Evolutionary conservation across 441 rosid species (phyloP), one percentile per base, ranked within the genome.

Genomic region (Flueggea neowawraea): DNA sequence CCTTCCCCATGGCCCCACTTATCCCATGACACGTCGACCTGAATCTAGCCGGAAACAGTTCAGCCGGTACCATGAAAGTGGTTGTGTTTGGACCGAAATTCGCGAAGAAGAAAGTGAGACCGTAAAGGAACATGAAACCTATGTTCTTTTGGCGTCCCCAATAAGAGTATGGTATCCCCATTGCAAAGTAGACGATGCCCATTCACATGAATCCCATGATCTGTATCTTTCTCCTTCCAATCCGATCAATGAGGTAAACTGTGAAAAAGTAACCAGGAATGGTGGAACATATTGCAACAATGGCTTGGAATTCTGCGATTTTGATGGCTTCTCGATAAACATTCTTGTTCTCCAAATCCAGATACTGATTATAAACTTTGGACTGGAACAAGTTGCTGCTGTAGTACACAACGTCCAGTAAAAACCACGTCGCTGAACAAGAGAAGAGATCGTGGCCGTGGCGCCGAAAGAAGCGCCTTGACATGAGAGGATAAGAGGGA

Each of bases 61-160:
- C 94, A 0, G 91, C 96, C 0, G 97, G 97, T 33, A 88, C 75
- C 0, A 91, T 87, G 60, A 86, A 91, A 0, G 97, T 88, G 2
- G 97, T 88, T 0, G 91, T 81, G 57, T 91, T 86, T 2, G 94
- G 97, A 33, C 97, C 94, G n/a, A 84, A 85, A 64, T 86, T 84
- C 17, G 90, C 78, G 43, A 86, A 91, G 83, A 85, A 84, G 71
- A 78, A 88, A 0, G 84, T 74, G 4, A 83, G 67, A 7, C 77
- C 84, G 6, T 84, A 88, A 3, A 88, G 60, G 58, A 80, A 54
- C 64, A 84, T 54, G 62, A 86, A 85, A 0, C 78, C 84, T 4
- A 10, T 17, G 47, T 57, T 51, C 2, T 48, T 63, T 2, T 71
- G 13, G 0, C 48, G 14, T 14, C 70, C 43, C 96, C 85, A 81